Conservation (phyloP, 345 rosid species). For the Linum trigynum region DNA sequence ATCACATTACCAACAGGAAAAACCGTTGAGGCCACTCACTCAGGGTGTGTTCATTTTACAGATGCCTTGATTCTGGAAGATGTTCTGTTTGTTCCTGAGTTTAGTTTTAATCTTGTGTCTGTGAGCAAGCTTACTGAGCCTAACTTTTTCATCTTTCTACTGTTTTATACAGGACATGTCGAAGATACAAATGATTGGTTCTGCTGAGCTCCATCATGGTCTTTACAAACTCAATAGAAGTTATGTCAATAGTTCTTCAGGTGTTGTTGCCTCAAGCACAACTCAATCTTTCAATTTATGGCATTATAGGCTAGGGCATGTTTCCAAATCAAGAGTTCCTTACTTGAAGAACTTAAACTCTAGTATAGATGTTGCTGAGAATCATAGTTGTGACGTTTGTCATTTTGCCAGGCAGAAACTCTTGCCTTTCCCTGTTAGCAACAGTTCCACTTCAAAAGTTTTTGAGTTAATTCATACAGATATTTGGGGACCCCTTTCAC, state of each 20-base stretch:
- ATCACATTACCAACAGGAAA: background rate
- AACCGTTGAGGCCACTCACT: background rate
- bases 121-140: background rate
- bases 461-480: conserved; percentile 9
- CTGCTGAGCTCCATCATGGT: background rate
- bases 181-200: conserved; percentile 7
- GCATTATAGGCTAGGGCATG: background rate
- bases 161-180: background rate
- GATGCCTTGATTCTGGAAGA: conserved; percentile 3
- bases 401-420: background rate
- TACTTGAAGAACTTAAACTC: background rate
- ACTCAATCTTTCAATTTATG: too few relatives aligned
- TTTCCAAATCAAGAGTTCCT: background rate
- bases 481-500: conserved; percentile 1
- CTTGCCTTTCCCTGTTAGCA: conserved; percentile 1
- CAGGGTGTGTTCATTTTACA: background rate
- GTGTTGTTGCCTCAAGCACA: background rate
- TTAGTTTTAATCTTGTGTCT: background rate
- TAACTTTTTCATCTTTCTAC: background rate
- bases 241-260: background rate
- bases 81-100: conserved; percentile 1
- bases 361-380: background rate
- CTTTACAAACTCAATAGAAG: background rate
- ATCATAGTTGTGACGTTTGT: background rate
- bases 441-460: background rate